Conservation (phyloP, 495 filamentous ascomycete genomes). For the Pyrenula aspistea region DNA sequence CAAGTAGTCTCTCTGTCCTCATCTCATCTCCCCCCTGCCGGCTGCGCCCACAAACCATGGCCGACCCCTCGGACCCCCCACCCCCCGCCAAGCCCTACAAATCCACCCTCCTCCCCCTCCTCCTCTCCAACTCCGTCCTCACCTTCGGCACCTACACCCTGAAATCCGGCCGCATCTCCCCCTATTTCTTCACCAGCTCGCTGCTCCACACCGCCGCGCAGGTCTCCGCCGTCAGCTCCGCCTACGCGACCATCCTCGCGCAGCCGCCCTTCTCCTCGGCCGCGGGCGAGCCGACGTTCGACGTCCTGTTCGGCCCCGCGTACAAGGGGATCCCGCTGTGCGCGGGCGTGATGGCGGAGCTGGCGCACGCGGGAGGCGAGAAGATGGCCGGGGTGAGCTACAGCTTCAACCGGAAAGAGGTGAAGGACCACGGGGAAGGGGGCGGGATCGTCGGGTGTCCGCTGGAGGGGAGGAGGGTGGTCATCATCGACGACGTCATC, state of each 20-base stretch:
- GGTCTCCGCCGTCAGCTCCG: constrained; percentile 57
- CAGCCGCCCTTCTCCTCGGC: constrained; percentile 19
- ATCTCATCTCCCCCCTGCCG: too few relatives aligned
- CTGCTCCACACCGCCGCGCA: constrained; percentile 69
- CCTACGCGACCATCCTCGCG: constrained; percentile 67
- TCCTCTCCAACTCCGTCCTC: constrained; percentile 62
- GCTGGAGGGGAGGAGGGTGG: constrained; percentile 68
- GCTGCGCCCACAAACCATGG: too few relatives aligned
- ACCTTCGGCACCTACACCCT: constrained; percentile 82
- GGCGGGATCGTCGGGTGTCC: constrained; percentile 81
- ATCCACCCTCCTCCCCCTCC: constrained; percentile 55
- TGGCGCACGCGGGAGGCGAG: constrained; percentile 36
- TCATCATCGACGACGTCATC: constrained; percentile 93
- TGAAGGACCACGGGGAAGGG: constrained; percentile 88
- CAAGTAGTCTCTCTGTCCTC: too few relatives aligned
- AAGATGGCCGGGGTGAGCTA: constrained; percentile 48
- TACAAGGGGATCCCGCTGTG: constrained; percentile 94
- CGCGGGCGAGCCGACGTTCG: constrained; percentile 15
- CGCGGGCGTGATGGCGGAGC: constrained; percentile 54
- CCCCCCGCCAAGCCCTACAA: constrained; percentile 39
- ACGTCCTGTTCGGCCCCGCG: constrained; percentile 56
- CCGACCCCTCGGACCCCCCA: constrained; percentile 15
- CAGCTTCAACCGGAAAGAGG: constrained; percentile 90
- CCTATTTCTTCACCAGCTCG: constrained; percentile 98
- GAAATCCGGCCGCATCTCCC: constrained; percentile 84